phyloP scores from a whole-genome alignment of 2,329 filamentous ascomycete species.

The Exserohilum turcica region DNA sequence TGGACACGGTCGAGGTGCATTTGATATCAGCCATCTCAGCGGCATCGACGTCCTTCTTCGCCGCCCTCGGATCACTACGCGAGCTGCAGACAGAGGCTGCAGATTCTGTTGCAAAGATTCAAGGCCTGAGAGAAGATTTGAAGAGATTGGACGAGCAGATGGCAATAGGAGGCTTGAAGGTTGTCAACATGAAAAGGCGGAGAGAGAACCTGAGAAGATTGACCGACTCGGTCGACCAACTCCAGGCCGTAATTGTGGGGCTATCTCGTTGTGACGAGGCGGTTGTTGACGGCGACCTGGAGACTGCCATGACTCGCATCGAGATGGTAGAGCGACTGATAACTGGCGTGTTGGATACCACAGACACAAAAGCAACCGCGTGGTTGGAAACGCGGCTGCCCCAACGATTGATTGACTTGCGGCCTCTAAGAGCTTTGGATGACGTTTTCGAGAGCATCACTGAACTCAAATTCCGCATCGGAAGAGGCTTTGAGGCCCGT shows the following conservation, averaged over 20 bases:
- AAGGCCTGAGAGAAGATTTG: constrained; percentile 77
- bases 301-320: constrained; percentile 77
- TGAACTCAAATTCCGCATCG: constrained; percentile 77
- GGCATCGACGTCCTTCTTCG: constrained; percentile 95
- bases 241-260: constrained; percentile 76
- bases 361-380: constrained; percentile 31
- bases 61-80: constrained; percentile 85
- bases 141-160: constrained; percentile 83
- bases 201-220: constrained; percentile 84
- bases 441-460: constrained; percentile 78
- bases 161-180: constrained; percentile 80
- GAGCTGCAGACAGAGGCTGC: constrained; percentile 91
- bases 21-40: constrained; percentile 95
- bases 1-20: constrained; percentile 98
- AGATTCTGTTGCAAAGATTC: constrained; percentile 87
- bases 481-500: constrained; percentile 80
- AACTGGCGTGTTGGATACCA: constrained; percentile 66
- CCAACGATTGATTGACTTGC: constrained; percentile 67
- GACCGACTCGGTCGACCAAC: constrained; percentile 79
- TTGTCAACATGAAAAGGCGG: constrained; percentile 80
- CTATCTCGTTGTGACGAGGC: constrained; percentile 77
- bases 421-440: constrained; percentile 77
- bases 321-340: constrained; percentile 80
- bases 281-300: constrained; percentile 82
- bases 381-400: constrained; percentile 45